Conservation (phyloP, 1,139 yeast species). For the Debaryomyces psychrophilus region DNA sequence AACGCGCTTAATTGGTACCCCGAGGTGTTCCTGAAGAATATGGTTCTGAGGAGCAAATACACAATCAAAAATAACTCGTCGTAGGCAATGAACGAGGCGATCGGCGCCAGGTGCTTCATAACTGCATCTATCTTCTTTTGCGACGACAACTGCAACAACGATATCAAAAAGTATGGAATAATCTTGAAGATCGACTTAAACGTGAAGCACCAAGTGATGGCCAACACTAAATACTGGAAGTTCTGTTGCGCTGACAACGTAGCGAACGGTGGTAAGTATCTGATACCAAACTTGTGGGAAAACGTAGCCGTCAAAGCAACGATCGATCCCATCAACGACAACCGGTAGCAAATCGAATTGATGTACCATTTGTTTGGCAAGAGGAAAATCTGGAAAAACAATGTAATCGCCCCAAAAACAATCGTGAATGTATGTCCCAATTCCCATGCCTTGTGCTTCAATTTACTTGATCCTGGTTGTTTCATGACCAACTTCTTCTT, state of each 20-base stretch:
- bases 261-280: conserved; percentile 55
- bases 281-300: conserved; percentile 58
- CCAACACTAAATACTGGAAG: conserved; percentile 63
- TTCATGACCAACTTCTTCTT: conserved; percentile 45
- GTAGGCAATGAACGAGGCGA: conserved; percentile 58
- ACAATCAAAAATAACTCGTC: conserved; percentile 60
- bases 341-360: conserved; percentile 52
- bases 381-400: conserved; percentile 50
- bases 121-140: conserved; percentile 45
- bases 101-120: conserved; percentile 36
- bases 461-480: conserved; percentile 37
- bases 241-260: conserved; percentile 68
- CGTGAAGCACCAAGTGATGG: conserved; percentile 61
- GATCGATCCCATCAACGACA: conserved; percentile 59
- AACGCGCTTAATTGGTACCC: conserved; percentile 67
- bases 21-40: conserved; percentile 64
- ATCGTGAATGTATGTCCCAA: conserved; percentile 59
- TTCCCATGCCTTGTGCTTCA: conserved; percentile 59
- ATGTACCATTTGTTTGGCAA: conserved; percentile 47
- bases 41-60: conserved; percentile 59
- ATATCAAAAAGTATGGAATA: conserved; percentile 58
- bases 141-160: conserved; percentile 57
- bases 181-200: conserved; percentile 68
- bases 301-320: conserved; percentile 57
- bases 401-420: conserved; percentile 52